phyloP scores from a whole-genome alignment of 75 land plant genomes.

The Pinus taeda region DNA sequence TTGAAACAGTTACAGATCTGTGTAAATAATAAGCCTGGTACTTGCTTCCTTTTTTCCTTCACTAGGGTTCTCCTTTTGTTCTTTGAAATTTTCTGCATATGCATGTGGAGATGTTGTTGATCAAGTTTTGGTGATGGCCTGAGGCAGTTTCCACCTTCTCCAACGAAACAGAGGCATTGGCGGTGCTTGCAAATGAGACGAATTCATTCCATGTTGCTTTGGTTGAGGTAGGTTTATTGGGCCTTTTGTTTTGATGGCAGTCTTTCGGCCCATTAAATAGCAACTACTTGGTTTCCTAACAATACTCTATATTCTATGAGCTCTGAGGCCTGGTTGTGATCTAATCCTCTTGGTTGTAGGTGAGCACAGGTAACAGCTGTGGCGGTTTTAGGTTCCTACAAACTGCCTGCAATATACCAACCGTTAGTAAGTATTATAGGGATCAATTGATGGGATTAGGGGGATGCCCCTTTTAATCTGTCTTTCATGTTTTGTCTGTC shows the following conservation, averaged over 20 bases:
- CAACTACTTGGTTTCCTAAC: neutral
- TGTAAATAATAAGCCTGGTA: neutral
- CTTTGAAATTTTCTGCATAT: neutral
- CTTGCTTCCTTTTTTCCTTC: neutral
- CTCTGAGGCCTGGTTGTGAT: neutral
- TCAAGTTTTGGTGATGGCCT: neutral
- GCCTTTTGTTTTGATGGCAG: neutral
- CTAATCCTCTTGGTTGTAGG: constrained; percentile 27
- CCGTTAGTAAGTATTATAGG: constrained; percentile 48
- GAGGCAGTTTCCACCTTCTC: constrained; percentile 54
- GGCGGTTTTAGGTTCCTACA: constrained; percentile 57
- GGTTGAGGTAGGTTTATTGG: constrained; percentile 49
- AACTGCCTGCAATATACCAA: constrained; percentile 50
- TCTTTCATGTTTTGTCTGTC: neutral
- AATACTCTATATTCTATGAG: neutral
- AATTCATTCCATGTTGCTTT: constrained; percentile 64
- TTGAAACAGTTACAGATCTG: neutral
- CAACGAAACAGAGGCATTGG: constrained; percentile 44
- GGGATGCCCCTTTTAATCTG: neutral
- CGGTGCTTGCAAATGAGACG: constrained; percentile 31
- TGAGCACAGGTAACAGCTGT: constrained; percentile 17
- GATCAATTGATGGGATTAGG: neutral
- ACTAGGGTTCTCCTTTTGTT: neutral
- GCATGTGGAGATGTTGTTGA: constrained; percentile 1
- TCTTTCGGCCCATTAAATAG: neutral